Evolutionary conservation across 2,329 filamentous ascomycete genomes (phyloP).

Genomic region (Beauveria rudraprayagi): DNA sequence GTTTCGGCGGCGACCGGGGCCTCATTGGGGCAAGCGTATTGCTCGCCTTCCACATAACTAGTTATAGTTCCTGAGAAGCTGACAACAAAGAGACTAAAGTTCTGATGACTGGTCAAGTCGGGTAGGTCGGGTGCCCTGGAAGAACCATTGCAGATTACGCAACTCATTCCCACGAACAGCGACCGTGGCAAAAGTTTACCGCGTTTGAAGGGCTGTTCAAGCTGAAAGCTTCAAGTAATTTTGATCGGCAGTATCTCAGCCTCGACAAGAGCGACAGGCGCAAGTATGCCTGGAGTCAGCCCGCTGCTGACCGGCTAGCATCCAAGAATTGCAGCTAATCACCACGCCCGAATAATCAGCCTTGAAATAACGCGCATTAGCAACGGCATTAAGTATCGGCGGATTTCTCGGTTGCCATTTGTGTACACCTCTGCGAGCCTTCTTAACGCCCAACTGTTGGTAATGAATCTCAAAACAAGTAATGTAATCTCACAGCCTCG

Average conservation of each 20-base stretch:
- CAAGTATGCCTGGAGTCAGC: too few relatives aligned
- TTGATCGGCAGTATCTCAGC: not conserved
- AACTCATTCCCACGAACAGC: not conserved
- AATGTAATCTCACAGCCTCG: too few relatives aligned
- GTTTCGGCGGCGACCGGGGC: conserved; percentile 1
- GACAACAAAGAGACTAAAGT: not conserved
- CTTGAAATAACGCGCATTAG: too few relatives aligned
- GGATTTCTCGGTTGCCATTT: too few relatives aligned
- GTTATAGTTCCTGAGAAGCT: not conserved
- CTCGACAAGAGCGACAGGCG: not conserved
- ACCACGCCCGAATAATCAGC: too few relatives aligned
- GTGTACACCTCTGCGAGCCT: too few relatives aligned
- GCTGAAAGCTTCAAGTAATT: not conserved
- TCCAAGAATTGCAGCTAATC: too few relatives aligned
- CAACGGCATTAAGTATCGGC: too few relatives aligned
- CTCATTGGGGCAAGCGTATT: conserved; percentile 7
- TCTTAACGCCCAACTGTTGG: too few relatives aligned
- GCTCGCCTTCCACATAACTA: not conserved
- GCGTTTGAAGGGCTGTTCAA: not conserved
- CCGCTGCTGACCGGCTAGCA: too few relatives aligned
- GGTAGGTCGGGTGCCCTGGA: not conserved
- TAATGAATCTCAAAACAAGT: too few relatives aligned
- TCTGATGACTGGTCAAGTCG: not conserved
- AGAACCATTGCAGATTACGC: not conserved
- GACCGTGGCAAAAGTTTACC: not conserved